Percentiles rank a stretch among this genome's conserved stretches.
Conservation (phyloP, 805 yeast genomes). For the Kodamaea sagamina region DNA sequence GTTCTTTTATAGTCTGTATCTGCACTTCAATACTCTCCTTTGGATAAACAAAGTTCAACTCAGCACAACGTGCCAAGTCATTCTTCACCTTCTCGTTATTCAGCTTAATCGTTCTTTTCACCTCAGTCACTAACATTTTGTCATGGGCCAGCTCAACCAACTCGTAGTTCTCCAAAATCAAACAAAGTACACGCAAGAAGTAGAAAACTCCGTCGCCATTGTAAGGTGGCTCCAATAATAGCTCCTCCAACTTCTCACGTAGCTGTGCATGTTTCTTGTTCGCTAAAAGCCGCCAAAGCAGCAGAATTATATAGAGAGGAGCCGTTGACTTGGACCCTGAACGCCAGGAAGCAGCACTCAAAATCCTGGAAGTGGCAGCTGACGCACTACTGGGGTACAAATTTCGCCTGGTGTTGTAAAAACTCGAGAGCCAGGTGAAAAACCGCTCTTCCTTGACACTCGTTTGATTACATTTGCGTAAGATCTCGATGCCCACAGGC, state of each 20-base stretch:
- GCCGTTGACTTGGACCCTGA: conserved; percentile 42
- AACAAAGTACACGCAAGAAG: conserved; percentile 36
- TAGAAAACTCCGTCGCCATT: conserved; percentile 42
- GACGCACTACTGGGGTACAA: conserved; percentile 9
- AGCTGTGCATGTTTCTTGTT: conserved; percentile 37
- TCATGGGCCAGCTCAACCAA: conserved; percentile 10
- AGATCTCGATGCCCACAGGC: conserved; percentile 63
- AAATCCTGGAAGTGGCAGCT: neutral
- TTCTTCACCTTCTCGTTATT: neutral
- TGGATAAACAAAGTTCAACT: conserved; percentile 28
- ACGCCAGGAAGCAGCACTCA: conserved; percentile 39
- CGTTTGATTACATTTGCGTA: conserved; percentile 22
- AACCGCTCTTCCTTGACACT: conserved; percentile 28
- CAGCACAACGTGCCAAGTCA: conserved; percentile 21
- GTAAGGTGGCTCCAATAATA: conserved; percentile 46
- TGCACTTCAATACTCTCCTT: conserved; percentile 18
- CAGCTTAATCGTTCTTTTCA: conserved; percentile 12
- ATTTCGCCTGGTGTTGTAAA: conserved; percentile 20
- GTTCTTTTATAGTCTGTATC: conserved; percentile 2
- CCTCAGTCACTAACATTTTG: conserved; percentile 6
- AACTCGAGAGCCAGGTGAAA: conserved; percentile 39
- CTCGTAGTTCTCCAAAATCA: conserved; percentile 5
- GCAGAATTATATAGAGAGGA: conserved; percentile 42
- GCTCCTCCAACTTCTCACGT: conserved; percentile 35
- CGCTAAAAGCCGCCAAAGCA: conserved; percentile 45